Evolutionary conservation across 805 yeast species (phyloP).

Genomic region (Candida namnaoensis): DNA sequence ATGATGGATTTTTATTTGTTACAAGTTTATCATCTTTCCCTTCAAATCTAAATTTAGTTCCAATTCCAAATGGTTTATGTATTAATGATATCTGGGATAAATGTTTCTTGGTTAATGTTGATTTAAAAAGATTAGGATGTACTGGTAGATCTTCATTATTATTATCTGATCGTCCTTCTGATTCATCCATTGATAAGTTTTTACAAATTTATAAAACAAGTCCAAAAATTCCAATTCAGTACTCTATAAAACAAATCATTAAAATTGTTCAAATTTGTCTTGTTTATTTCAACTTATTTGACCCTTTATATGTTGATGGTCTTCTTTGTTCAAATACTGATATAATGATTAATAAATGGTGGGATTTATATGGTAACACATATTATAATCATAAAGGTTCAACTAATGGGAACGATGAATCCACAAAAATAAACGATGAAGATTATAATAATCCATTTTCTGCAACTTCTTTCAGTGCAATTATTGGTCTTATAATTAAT

Average conservation of each 20-base stretch:
- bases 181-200: constrained; percentile 76
- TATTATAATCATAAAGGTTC: constrained; percentile 15
- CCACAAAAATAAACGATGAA: constrained; percentile 1
- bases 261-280: constrained; percentile 67
- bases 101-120: constrained; percentile 61
- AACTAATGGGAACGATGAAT: constrained; percentile 7
- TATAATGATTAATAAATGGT: constrained; percentile 68
- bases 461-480: constrained; percentile 65
- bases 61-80: constrained; percentile 54
- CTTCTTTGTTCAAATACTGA: constrained; percentile 73
- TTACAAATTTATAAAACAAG: constrained; percentile 61
- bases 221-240: constrained; percentile 19
- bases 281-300: constrained; percentile 68
- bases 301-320: constrained; percentile 73
- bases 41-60: constrained; percentile 61
- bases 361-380: constrained; percentile 62
- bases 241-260: constrained; percentile 46
- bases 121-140: constrained; percentile 70
- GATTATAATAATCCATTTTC: background rate
- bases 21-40: constrained; percentile 81
- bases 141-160: constrained; percentile 79
- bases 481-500: constrained; percentile 69
- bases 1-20: constrained; percentile 55
- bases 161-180: constrained; percentile 56
- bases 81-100: constrained; percentile 38